Evolutionary conservation across 2,329 filamentous ascomycete species (phyloP).

Genomic region (Aurifilum marmelostoma): DNA sequence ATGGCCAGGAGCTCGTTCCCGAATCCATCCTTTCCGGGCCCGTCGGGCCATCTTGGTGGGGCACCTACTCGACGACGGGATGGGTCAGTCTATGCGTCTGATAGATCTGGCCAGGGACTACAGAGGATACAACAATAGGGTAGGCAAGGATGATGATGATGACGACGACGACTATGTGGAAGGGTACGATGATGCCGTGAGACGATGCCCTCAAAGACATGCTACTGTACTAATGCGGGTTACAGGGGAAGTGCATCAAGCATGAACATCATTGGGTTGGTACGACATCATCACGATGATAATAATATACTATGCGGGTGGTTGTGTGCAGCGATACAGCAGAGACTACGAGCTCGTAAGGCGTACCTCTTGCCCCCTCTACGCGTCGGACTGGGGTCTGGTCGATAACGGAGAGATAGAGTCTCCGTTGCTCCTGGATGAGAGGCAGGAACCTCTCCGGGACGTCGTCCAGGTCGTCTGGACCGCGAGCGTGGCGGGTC

Average conservation of each 20-base stretch:
- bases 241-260: not conserved
- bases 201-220: not conserved
- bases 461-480: not conserved
- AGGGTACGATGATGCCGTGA: not conserved
- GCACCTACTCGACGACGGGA: not conserved
- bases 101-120: not conserved
- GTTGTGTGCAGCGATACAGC: too few relatives aligned
- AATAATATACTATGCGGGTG: too few relatives aligned
- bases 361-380: not conserved
- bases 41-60: not conserved
- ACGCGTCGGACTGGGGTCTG: not conserved
- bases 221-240: not conserved
- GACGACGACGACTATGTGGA: not conserved
- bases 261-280: not conserved
- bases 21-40: not conserved
- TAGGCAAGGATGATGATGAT: not conserved
- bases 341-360: not conserved
- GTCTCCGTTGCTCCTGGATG: not conserved
- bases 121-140: not conserved
- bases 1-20: not conserved
- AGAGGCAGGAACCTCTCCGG: not conserved
- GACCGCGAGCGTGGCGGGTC: not conserved
- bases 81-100: not conserved
- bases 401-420: not conserved
- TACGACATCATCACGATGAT: not conserved